Base-by-base conservation (phyloP, 768 basidiomycete genomes). In the Macrolepiota fuliginosa region DNA sequence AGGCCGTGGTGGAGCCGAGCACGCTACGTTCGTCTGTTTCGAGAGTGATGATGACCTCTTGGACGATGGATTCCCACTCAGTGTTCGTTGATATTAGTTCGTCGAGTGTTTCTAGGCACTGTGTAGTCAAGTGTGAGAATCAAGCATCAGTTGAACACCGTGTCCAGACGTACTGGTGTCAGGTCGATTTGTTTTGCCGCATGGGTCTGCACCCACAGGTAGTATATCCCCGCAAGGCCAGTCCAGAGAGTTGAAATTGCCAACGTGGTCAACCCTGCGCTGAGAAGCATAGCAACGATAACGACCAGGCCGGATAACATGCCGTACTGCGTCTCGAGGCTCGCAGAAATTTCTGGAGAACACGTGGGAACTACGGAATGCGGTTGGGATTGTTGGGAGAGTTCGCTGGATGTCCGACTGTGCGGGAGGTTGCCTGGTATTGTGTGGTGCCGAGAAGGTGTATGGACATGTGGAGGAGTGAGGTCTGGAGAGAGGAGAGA, bases 31-130 rank as follows among this genome's bases (percentile, higher is more conserved):
- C 90, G 65, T 92, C 90, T 29, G 76, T 83, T 65, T 93, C 89
- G 49, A 93, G 74, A 40, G 82, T 74, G 36, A 74, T 74, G 62
- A 92, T 78, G 7, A 89, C 84, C 66, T 91, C 88, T 65, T 87
- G 85, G 17, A 94, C 81, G 50, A 85, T 80, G 7, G 86, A 82
- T 63, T 92, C 89, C 92, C 91, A 94, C 25, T 83, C 73, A 53
- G 83, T 79, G 58, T 89, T 88, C 47, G 90, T 84, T 53, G 77
- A 72, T 65, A 90, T 82, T 59, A 94, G 77, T 52, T 90, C 84
- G 59, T 87, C 82, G 45, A 94, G 77, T 35, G 85, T 79, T 65
- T 81, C 79, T 65, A 91, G 74, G 53, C 88, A 86, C 90, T 92
- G 61, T n/a, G 62, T n/a, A 27, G 15, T 62, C 58, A 63, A 10